Base-by-base conservation (phyloP, 108 stramenopile species). In the Heterococcus sp. region DNA sequence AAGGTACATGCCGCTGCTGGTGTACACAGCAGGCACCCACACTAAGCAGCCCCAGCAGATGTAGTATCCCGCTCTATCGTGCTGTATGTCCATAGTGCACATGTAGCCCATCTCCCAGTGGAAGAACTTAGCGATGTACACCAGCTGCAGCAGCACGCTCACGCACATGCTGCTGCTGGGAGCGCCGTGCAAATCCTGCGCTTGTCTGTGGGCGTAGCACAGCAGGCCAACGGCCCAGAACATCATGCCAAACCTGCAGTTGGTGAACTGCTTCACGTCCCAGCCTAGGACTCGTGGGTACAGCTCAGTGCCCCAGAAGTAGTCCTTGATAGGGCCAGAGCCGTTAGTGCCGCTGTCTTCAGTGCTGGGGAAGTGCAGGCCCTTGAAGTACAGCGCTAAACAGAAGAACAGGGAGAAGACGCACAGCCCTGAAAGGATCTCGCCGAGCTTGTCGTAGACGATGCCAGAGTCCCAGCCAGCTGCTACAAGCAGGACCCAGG, bases 101-200 rank as follows among this genome's bases (percentile, higher is more conserved):
- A 97, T 94, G 94, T 99, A 99, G 75, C 98, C 98, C 92, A 93
- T 96, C 85, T 99, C 98, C 98, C 98, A 99, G 34, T 74, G 78
- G 88, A 94, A 98, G 91, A 99, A 99, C 87, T 99, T 99, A 90
- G 91, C 89, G 32, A 98, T 69, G 91, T 99, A 99, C 35, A 97
- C 38, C 66, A 92, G 68, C 84, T 95, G 94, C 58, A 93, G 87
- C 14, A 75, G 69, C 14, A 91, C 93, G 71, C 87, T 85, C 39
- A 94, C 88, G 58, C 90, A 81, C 87, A 95, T 90, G 65, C 91
- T 91, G 71, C 58, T 38, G 33, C 73, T 65, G 1, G 85, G 38
- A 32, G 77, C 88, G 21, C 87, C 90, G 75, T 91, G 58, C n/a
- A n/a, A n/a, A 63, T 89, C 75, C 34, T 86, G 75, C 72, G 84